Base-by-base conservation (phyloP, 164 flowering plant species). In the Vitis vinifera region DNA sequence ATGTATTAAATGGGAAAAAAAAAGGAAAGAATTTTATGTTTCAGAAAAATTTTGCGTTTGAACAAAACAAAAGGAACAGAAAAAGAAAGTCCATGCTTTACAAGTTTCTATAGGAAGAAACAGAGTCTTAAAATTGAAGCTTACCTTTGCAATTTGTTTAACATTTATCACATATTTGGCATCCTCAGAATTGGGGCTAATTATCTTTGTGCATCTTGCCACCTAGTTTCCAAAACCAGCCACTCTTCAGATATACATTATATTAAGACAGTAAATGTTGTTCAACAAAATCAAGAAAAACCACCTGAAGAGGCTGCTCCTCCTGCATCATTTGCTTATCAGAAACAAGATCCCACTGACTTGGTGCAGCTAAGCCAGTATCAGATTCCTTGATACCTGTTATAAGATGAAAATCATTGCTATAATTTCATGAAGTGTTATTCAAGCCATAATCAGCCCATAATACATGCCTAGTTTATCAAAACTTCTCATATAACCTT, bases 281-380 rank as follows among this genome's bases (percentile, higher is more conserved):
- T 37, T 37, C 44, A 68, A 59, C 4, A 17, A 66, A 4, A 67
- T 16, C 23, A 49, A 17, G 53, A 48, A 47, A 50, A 51, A 49
- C 13, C n/a, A 91, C 98, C 90, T 93, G 97, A 75, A 96, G 94
- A 57, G 97, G 99, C 62, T 91, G 94, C 77, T 96, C 98, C 75
- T 93, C 98, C 67, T 93, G 97, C 98, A 96, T 93, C 99, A 96
- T 93, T 74, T 93, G 98, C 80, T 93, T 93, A 70, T 96, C 99
- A 53, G 98, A 91, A 64, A 93, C 97, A 75, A 96, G 94, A 87
- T 96, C 98, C 98, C 99, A 96, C 64, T 96, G 98, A 73, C 98
- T 93, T 2, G 98, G 99, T 51, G 93, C 93, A 71, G 99, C 98
- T 74, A 96, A 81, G 11, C 99, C 99, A 72, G 99, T 96, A 75